phyloP scores from a whole-genome alignment of 306 rosid genomes.

The Prunus campanulata region DNA sequence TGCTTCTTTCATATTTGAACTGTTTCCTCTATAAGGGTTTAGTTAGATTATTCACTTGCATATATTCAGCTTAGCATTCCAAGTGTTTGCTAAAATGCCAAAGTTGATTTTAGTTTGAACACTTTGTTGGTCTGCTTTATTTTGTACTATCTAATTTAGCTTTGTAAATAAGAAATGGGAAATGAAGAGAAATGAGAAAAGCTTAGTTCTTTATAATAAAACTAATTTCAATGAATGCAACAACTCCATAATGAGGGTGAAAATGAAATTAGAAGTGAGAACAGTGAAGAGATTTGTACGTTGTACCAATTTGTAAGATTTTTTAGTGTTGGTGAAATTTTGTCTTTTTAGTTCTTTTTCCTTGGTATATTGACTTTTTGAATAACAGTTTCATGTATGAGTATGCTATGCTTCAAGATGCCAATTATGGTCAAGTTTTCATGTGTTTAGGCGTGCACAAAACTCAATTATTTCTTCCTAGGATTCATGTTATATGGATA shows the following conservation, averaged over 20 bases:
- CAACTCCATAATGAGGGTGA: background rate
- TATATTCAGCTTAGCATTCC: constrained; percentile 18
- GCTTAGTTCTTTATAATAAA: background rate
- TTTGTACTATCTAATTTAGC: background rate
- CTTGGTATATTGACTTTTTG: no score
- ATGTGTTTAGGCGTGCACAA: background rate
- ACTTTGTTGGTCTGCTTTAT: background rate
- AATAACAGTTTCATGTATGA: no score
- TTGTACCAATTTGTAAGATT: background rate
- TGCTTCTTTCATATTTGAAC: background rate
- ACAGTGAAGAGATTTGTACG: background rate
- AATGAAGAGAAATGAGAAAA: background rate
- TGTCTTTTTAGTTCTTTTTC: background rate
- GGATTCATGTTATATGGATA: background rate
- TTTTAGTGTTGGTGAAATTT: background rate
- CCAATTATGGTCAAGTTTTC: background rate
- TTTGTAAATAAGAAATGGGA: background rate
- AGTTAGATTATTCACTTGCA: no score
- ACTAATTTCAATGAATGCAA: background rate
- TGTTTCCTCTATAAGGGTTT: background rate
- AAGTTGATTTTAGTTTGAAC: constrained; percentile 17
- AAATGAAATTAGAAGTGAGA: background rate
- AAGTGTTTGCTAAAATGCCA: constrained; percentile 48
- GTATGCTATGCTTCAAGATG: background rate
- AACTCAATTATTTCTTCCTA: background rate